Conservation (phyloP, 2,329 filamentous ascomycete genomes). For the Venturia effusa region DNA sequence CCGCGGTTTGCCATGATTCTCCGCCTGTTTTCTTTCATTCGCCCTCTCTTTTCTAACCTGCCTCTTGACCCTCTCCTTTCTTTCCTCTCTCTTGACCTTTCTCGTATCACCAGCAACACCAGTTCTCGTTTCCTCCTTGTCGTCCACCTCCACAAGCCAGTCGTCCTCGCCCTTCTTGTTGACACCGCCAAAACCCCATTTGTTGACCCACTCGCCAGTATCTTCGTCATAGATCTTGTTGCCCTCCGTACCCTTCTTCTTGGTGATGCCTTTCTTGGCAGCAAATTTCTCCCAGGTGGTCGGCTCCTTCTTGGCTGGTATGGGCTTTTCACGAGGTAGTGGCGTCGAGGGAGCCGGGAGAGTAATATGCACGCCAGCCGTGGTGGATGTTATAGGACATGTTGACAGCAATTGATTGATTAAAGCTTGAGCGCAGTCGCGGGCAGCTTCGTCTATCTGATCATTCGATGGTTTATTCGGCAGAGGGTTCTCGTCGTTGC, state of each 20-base stretch:
- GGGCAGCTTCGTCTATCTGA: constrained; percentile 61
- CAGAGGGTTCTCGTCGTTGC: constrained; percentile 78
- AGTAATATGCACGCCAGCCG: constrained; percentile 62
- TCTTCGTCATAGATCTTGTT: constrained; percentile 79
- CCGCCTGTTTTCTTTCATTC: constrained; percentile 58
- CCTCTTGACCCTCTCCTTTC: constrained; percentile 34
- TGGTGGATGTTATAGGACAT: constrained; percentile 63
- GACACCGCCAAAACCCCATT: constrained; percentile 89
- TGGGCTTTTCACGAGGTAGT: constrained; percentile 83
- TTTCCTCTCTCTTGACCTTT: constrained; percentile 50
- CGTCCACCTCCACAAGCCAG: constrained; percentile 88
- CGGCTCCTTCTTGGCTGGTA: constrained; percentile 68
- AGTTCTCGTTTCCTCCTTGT: constrained; percentile 53
- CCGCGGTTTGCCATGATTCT: constrained; percentile 18
- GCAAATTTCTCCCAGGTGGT: constrained; percentile 97
- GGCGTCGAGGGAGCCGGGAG: constrained; percentile 60
- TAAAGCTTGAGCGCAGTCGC: constrained; percentile 82
- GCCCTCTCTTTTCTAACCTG: constrained; percentile 33
- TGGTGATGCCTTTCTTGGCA: constrained; percentile 90
- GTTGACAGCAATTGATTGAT: constrained; percentile 91
- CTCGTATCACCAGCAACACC: constrained; percentile 48
- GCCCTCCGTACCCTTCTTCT: constrained; percentile 63
- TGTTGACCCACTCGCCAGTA: constrained; percentile 78
- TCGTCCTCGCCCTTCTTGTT: constrained; percentile 76
- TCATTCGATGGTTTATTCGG: constrained; percentile 49